Evolutionary conservation across 2,329 filamentous ascomycete species (phyloP), one percentile per base, ranked within the genome.

Genomic region (Ophiostoma triangulosporum): DNA sequence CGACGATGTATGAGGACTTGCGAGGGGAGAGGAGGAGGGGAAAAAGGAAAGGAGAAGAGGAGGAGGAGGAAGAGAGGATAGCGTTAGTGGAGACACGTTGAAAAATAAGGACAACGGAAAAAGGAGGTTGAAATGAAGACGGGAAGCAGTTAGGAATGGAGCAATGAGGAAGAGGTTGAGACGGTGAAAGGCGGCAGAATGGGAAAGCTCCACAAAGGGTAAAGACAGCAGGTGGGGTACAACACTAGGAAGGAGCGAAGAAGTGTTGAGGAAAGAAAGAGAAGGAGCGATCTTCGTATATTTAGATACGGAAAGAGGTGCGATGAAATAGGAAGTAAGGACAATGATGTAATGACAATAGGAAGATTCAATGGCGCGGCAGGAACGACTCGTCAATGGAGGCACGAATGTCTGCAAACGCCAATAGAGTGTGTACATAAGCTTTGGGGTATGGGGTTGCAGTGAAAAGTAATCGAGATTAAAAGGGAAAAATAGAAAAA

Each of bases 61-160:
- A 17, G 35, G 29, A 33, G 22, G 26, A 32, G 22, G 55, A 56
- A 24, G 38, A 43, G 17, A 54, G 57, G n/a, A 51, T 59, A 33
- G 59, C 58, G 55, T 54, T 54, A 40, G 56, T 58, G 20, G 55
- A 58, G 46, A 52, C 50, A 32, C 31, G 53, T 26, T 36, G 38
- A 40, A 46, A 53, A 50, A 50, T 33, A 54, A 43, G 53, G 40
- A 26, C 49, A 54, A 43, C 32, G 48, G 26, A 27, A 56, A 52
- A 57, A 56, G 51, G 51, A 54, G 38, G 52, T 57, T 38, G 43
- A 52, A 40, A 38, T 43, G 48, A 36, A 50, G 33, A 49, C n/a
- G n/a, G 36, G 24, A 50, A 50, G 27, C 40, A 27, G 26, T n/a
- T n/a, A 52, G 35, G 17, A 50, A 46, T 32, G 32, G 40, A 17